Evolutionary conservation across 495 filamentous ascomycete genomes (phyloP), one percentile per base, ranked within the genome.

Genomic region (Aspergillus ostianus): DNA sequence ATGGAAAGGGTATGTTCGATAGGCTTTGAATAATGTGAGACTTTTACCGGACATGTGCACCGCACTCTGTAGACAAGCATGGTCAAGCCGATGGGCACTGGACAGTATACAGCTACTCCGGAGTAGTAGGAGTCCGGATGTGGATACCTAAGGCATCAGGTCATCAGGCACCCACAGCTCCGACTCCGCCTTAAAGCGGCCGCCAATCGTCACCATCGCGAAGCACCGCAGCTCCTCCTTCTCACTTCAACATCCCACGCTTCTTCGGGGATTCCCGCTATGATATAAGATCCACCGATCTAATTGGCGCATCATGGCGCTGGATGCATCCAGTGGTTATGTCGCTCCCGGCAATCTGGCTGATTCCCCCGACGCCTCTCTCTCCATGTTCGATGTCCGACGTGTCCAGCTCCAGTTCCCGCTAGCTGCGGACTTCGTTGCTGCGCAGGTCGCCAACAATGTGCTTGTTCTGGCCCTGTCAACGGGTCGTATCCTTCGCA

Each of bases 401-500:
- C 86, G 80, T 58, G 94, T 98, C 19, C 86, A 91, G 78, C 89
- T 98, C 51, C 90, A 92, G 67, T 98, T 97, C 79, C 84, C 87
- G 29, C 86, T 97, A 62, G 88, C 92, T 21, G 89, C 91, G 63
- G 90, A 97, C 74, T 97, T 98, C 70, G 94, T 96, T 36, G 92
- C 95, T 23, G 92, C 93, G 47, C 92, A 97, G 74, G 93, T 97
- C 27, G 93, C 93, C 56, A 97, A 98, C 75, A 97, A 98, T 82
- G 92, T 97, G 52, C 82, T 98, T 55, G 85, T 98, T 15, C 75
- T 98, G 51, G 94, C 94, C 27, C 78, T 98, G 46, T 91, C 90
- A 0, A 96, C 90, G 47, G 90, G 90, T 30, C 86, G 92, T 50
- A 92, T 98, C 65, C 80, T 98, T 50, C 84, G 94, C 52, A 98